Conservation (phyloP, 306 rosid genomes). For the Cucumis sativus region Cucumber_9930_V3 NC_026658.2:23557501-23558000, state of each 20-base stretch:
- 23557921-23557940: too few species aligned
- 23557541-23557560: background rate
- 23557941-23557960: too few species aligned
- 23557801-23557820: background rate
- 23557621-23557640: background rate
- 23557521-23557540: background rate
- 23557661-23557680: background rate
- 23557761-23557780: background rate
- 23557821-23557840: too few species aligned
- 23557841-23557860: too few species aligned
- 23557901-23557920: too few species aligned
- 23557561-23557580: background rate
- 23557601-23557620: background rate
- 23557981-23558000: too few species aligned
- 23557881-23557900: too few species aligned
- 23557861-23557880: too few species aligned
- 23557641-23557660: background rate
- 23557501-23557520: background rate
- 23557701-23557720: background rate
- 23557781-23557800: slow-evolving; percentile 8
- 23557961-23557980: too few species aligned
- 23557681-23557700: background rate
- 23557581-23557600: slow-evolving; percentile 1
- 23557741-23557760: background rate
- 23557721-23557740: background rate